Evolutionary conservation across 495 filamentous ascomycete genomes (phyloP).

Genomic region (Aspergillus coremiiformis): DNA sequence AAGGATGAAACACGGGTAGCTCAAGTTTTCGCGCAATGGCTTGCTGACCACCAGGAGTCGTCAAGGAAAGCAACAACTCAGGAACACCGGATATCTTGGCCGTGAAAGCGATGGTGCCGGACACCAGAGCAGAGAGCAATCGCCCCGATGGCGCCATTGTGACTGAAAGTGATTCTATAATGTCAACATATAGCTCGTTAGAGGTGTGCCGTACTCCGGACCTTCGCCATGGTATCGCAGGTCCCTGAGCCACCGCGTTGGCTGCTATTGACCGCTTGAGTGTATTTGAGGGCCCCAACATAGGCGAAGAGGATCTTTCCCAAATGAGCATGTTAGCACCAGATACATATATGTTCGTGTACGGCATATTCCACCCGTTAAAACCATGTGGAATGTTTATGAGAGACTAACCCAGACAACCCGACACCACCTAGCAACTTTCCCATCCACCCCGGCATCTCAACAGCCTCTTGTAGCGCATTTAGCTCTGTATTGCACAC

Average conservation of each 20-base stretch:
- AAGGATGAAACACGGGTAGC: constrained; percentile 94
- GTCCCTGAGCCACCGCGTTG: constrained; percentile 35
- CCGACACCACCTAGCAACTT: constrained; percentile 86
- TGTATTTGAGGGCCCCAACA: constrained; percentile 33
- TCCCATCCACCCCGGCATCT: constrained; percentile 81
- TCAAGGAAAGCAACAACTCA: constrained; percentile 75
- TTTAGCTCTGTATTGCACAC: constrained; percentile 89
- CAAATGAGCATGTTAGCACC: constrained; percentile 2
- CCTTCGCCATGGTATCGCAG: constrained; percentile 77
- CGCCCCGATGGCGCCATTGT: constrained; percentile 85
- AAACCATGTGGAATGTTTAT: too few relatives aligned
- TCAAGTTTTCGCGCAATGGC: constrained; percentile 66
- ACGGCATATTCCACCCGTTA: too few relatives aligned
- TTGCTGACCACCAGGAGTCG: constrained; percentile 66
- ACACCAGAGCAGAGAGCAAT: constrained; percentile 75
- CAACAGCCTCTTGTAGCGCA: constrained; percentile 82
- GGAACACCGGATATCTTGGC: constrained; percentile 91
- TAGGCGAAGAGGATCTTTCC: constrained; percentile 36
- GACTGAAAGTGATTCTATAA: constrained; percentile 82
- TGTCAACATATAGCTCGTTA: constrained; percentile 95
- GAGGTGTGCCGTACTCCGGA: constrained; percentile 91
- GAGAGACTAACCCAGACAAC: constrained; percentile 55
- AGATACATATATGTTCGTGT: not conserved
- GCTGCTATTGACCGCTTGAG: constrained; percentile 41
- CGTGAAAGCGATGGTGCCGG: constrained; percentile 91